phyloP scores from a whole-genome alignment of 73 alveolate species.

The Paramecium caudatum region DNA sequence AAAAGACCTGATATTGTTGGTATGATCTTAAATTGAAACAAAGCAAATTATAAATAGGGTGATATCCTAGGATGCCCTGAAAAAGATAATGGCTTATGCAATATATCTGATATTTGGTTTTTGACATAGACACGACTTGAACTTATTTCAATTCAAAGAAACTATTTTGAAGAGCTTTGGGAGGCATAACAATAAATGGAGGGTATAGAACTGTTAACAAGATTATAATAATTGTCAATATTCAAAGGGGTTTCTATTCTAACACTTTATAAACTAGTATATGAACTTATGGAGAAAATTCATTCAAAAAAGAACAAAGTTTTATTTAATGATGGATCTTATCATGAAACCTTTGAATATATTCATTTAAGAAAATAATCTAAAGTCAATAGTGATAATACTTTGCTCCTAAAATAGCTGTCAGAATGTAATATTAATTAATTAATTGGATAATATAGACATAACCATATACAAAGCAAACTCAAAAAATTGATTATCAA shows the following conservation, averaged over 20 bases:
- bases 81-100: slow-evolving; percentile 61
- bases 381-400: no score
- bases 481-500: slow-evolving; percentile 4
- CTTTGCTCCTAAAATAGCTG: neutral
- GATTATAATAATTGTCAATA: slow-evolving; percentile 29
- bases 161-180: slow-evolving; percentile 47
- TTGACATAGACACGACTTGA: slow-evolving; percentile 17
- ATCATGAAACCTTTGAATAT: slow-evolving; percentile 14
- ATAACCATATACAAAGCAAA: neutral
- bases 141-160: slow-evolving; percentile 26
- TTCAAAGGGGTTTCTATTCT: slow-evolving; percentile 51
- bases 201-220: slow-evolving; percentile 37
- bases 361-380: slow-evolving; percentile 52
- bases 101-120: slow-evolving; percentile 58
- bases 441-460: neutral
- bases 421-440: neutral
- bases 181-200: slow-evolving; percentile 9
- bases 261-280: slow-evolving; percentile 57
- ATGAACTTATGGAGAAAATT: slow-evolving; percentile 32
- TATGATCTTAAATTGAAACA: neutral
- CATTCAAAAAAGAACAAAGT: slow-evolving; percentile 19
- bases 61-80: slow-evolving; percentile 53
- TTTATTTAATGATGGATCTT: slow-evolving; percentile 59
- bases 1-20: slow-evolving; percentile 51
- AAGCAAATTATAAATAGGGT: slow-evolving; percentile 44